phyloP scores from a whole-genome alignment of 2,329 filamentous ascomycete genomes.

The Tothia fuscella region DNA sequence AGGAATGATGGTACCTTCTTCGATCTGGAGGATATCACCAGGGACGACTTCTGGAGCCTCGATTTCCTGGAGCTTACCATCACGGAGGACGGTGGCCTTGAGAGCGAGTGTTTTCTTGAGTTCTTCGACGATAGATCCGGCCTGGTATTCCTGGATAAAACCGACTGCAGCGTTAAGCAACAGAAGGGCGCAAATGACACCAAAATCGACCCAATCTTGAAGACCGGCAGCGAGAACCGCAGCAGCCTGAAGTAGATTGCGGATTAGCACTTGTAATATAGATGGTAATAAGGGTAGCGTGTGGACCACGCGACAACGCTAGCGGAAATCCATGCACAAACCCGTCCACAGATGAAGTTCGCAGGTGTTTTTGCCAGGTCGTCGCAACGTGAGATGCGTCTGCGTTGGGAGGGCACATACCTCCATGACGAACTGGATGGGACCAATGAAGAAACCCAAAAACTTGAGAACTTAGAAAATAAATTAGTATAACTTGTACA shows the following conservation, averaged over 20 bases:
- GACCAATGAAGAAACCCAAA: slow-evolving; percentile 68
- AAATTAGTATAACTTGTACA: too few species aligned
- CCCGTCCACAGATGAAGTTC: neutral
- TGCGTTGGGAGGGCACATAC: too few species aligned
- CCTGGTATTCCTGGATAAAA: slow-evolving; percentile 83
- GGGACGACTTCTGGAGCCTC: slow-evolving; percentile 77
- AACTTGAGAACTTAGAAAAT: slow-evolving; percentile 79
- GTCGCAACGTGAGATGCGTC: neutral
- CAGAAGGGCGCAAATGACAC: slow-evolving; percentile 68
- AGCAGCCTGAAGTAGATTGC: slow-evolving; percentile 48
- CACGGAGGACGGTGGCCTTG: slow-evolving; percentile 77
- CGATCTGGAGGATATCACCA: slow-evolving; percentile 79
- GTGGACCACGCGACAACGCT: neutral
- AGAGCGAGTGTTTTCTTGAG: slow-evolving; percentile 83
- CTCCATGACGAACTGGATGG: slow-evolving; percentile 93
- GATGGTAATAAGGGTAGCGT: neutral
- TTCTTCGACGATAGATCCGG: slow-evolving; percentile 80
- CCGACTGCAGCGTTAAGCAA: slow-evolving; percentile 76
- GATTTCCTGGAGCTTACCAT: slow-evolving; percentile 64
- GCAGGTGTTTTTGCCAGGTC: neutral
- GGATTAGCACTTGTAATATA: too few species aligned
- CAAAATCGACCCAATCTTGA: slow-evolving; percentile 84
- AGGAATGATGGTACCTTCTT: slow-evolving; percentile 84
- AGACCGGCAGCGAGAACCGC: slow-evolving; percentile 74
- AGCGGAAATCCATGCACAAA: neutral